Conservation (phyloP, 2,329 filamentous ascomycete genomes). For the Mycosphaerella arachidis region DNA sequence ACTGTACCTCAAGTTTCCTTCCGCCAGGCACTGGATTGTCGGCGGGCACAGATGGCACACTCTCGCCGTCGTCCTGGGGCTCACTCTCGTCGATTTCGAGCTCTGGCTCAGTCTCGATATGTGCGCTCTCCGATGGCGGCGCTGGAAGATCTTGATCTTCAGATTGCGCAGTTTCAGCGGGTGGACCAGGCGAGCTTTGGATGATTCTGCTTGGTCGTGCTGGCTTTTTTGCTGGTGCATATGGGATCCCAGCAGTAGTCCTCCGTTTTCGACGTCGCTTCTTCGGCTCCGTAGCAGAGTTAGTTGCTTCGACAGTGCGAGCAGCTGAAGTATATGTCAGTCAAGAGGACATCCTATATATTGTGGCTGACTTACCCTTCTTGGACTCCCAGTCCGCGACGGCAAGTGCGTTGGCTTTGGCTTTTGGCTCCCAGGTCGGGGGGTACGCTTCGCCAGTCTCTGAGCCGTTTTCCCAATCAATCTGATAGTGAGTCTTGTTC, state of each 20-base stretch:
- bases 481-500: conserved; percentile 42
- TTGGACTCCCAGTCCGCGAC: conserved; percentile 35
- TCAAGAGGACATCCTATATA: background rate
- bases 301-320: background rate
- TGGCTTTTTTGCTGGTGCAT: background rate
- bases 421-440: conserved; percentile 50
- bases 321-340: background rate
- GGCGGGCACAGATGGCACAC: background rate
- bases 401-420: conserved; percentile 33
- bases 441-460: conserved; percentile 45
- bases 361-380: conserved; percentile 13
- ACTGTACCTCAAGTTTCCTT: conserved; percentile 9
- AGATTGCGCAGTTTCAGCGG: background rate
- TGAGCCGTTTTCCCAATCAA: conserved; percentile 56
- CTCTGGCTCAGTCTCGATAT: conserved; percentile 3
- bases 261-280: background rate
- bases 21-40: background rate
- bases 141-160: background rate
- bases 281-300: background rate
- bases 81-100: conserved; percentile 27
- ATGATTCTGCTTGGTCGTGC: conserved; percentile 13
- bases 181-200: conserved; percentile 20
- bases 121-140: background rate
- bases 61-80: background rate
- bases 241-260: background rate